Percentiles rank a stretch among this genome's conserved stretches.
phyloP scores from a whole-genome alignment of 495 filamentous ascomycete species.

The Hamigera avellanea region DNA sequence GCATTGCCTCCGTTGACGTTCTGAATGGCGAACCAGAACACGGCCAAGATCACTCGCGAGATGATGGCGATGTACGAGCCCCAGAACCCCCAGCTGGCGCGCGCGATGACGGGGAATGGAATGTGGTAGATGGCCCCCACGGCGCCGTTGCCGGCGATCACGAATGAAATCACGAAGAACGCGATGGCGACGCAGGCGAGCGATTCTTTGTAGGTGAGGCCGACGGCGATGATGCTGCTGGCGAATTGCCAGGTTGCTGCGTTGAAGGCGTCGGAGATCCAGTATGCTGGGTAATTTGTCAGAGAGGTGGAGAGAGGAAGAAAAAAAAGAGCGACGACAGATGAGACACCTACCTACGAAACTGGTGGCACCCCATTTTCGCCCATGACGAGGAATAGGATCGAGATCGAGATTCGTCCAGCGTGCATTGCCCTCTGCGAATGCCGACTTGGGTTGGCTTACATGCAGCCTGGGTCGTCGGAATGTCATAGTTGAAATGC shows the following conservation, averaged over 20 bases:
- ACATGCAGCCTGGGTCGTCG: conserved; percentile 20
- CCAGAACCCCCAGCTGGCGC: conserved; percentile 60
- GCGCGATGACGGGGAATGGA: conserved; percentile 56
- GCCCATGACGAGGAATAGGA: conserved; percentile 23
- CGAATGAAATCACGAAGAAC: conserved; percentile 50
- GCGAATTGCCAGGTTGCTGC: conserved; percentile 50
- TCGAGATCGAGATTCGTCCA: conserved; percentile 38
- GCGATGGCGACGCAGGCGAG: conserved; percentile 48
- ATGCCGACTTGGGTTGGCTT: conserved; percentile 22
- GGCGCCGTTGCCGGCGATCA: conserved; percentile 52
- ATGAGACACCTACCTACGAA: conserved; percentile 21
- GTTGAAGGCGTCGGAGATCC: conserved; percentile 54
- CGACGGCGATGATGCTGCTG: conserved; percentile 49
- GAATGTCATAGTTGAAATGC: conserved; percentile 14
- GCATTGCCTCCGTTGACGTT: conserved; percentile 55
- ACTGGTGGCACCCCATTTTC: conserved; percentile 32
- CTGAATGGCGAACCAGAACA: conserved; percentile 67
- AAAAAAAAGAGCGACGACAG: too few species aligned
- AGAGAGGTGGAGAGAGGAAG: neutral
- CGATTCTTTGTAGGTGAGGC: conserved; percentile 49
- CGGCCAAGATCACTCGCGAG: conserved; percentile 52
- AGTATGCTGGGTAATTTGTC: conserved; percentile 35
- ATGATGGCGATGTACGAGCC: conserved; percentile 56
- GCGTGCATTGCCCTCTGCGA: conserved; percentile 26
- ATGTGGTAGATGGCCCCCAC: conserved; percentile 52